A percentile compares a stretch with the other conserved stretches of the same genome.
Evolutionary conservation across 225 moss, liverwort and hornwort genomes (phyloP).

Genomic region (Sphagnum contortum): DNA sequence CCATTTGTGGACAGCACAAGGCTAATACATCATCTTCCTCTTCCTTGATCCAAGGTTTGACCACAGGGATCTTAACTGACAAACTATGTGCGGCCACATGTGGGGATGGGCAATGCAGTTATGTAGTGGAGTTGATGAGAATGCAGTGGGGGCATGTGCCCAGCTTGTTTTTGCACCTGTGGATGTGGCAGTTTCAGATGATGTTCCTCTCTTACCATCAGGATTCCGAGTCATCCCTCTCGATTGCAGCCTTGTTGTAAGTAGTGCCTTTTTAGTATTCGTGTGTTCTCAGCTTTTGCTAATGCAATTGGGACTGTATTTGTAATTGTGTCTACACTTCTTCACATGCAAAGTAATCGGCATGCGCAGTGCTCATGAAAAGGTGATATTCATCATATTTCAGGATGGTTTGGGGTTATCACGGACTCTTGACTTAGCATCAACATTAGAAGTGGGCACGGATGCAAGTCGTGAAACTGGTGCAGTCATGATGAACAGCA

Average conservation of each 20-base stretch:
- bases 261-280: background rate
- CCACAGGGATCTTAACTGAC: too few species aligned
- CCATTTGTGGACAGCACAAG: too few species aligned
- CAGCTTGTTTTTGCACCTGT: slow-evolving; percentile 68
- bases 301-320: too few species aligned
- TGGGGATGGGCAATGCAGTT: slow-evolving; percentile 18
- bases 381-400: background rate
- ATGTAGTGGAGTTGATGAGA: slow-evolving; percentile 64
- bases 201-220: slow-evolving; percentile 61
- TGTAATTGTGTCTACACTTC: background rate
- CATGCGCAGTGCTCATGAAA: background rate
- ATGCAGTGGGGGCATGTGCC: slow-evolving; percentile 64
- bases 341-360: background rate
- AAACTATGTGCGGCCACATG: background rate
- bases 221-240: slow-evolving; percentile 68
- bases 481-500: slow-evolving; percentile 32
- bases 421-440: slow-evolving; percentile 60
- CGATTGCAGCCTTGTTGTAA: slow-evolving; percentile 48
- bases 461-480: slow-evolving; percentile 62
- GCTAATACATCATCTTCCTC: too few species aligned
- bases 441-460: slow-evolving; percentile 54
- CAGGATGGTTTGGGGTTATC: slow-evolving; percentile 63
- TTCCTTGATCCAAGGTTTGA: too few species aligned
- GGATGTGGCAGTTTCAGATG: slow-evolving; percentile 57
- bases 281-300: too few species aligned